Percentiles rank a stretch among this genome's conserved stretches.
These are phyloP conservation scores for Xanthoconium separans DNA, from an alignment of 1,284 basidiomycete species.

Conservation along the genomic window DNA sequence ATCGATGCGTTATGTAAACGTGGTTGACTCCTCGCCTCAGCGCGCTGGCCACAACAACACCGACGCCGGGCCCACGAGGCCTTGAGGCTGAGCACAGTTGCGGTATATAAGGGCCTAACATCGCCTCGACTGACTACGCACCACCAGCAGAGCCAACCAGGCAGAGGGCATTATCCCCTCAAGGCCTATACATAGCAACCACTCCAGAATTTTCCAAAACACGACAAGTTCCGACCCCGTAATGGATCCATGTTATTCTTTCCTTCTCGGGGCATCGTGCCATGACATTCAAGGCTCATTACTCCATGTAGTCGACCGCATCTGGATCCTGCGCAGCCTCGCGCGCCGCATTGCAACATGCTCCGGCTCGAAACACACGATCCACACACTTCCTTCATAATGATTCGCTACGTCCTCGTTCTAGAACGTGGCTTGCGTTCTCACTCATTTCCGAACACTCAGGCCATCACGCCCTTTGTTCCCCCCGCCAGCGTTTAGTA, in stretches of 20 bases:
- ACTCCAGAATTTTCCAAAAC: conserved; percentile 6
- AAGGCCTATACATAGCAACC: conserved; percentile 20
- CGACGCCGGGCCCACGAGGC: conserved; percentile 18
- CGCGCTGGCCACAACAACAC: not conserved
- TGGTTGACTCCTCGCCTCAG: conserved; percentile 1
- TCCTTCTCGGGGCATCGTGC: conserved; percentile 15
- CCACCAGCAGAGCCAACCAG: conserved; percentile 11
- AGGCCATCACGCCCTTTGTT: conserved; percentile 7
- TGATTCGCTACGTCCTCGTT: conserved; percentile 10
- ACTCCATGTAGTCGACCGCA: conserved; percentile 6
- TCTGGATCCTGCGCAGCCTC: conserved; percentile 22
- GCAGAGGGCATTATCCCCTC: conserved; percentile 16
- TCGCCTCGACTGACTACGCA: conserved; percentile 20
- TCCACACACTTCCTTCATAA: conserved; percentile 19
- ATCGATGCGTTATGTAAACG: conserved; percentile 29
- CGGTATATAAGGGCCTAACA: conserved; percentile 20
- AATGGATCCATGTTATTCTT: conserved; percentile 14
- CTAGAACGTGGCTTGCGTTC: conserved; percentile 16
- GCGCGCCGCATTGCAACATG: conserved; percentile 22
- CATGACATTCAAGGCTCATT: conserved; percentile 10
- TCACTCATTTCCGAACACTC: conserved; percentile 24
- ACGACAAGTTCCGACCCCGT: conserved; percentile 20
- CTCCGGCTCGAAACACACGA: conserved; percentile 29
- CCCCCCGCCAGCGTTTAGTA: not conserved
- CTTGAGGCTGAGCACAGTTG: not conserved